Percentiles rank a stretch among this genome's conserved stretches.
These are phyloP conservation scores for Cadophora sp. DNA, from an alignment of 2,329 filamentous ascomycete genomes.

Conservation along the genomic window DNA sequence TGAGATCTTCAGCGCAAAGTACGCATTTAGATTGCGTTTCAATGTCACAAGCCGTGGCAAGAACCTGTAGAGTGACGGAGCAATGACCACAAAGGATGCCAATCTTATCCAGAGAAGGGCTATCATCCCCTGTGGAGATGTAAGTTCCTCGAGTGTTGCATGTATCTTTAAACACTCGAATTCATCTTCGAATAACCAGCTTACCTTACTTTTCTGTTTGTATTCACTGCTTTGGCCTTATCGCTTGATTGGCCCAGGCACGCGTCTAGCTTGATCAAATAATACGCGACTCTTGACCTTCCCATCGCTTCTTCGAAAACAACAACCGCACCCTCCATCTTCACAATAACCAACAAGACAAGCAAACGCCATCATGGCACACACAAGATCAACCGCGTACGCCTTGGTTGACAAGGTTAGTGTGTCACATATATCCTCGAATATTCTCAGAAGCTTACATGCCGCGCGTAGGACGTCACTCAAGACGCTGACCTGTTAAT, in stretches of 20 bases:
- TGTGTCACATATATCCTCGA: no score
- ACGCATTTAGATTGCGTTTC: no score
- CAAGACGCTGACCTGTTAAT: not conserved
- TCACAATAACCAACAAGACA: not conserved
- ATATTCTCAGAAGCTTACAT: not conserved
- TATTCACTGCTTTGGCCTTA: not conserved
- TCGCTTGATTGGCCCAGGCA: not conserved
- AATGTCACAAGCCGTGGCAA: no score
- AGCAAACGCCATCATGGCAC: not conserved
- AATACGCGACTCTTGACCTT: not conserved
- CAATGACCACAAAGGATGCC: no score
- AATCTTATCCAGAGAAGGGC: no score
- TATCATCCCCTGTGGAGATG: no score
- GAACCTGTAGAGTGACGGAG: no score
- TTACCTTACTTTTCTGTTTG: not conserved
- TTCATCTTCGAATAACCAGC: not conserved
- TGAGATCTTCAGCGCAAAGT: no score
- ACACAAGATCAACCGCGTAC: not conserved
- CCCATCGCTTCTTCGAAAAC: not conserved
- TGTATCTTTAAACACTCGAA: not conserved
- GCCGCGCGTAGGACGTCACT: not conserved
- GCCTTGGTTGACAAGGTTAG: not conserved
- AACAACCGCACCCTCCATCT: not conserved
- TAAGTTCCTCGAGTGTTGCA: no score
- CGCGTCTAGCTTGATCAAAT: not conserved